These are phyloP conservation scores for Clarireedia homoeocarpa DNA, from an alignment of 2,329 filamentous ascomycete species.

Conservation along the genomic window DNA sequence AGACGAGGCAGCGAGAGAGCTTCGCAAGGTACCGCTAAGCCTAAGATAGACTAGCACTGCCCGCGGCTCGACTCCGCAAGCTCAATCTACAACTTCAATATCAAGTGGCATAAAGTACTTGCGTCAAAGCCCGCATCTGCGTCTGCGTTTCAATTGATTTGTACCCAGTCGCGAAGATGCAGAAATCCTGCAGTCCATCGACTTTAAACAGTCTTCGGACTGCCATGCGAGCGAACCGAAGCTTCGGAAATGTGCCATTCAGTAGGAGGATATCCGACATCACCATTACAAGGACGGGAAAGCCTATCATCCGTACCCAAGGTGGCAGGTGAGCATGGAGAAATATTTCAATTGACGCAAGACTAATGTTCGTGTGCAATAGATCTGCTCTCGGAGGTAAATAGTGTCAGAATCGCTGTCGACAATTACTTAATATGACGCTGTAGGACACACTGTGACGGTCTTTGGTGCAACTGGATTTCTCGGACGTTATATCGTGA, in stretches of 20 bases:
- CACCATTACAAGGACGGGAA: constrained; percentile 89
- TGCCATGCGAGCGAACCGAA: constrained; percentile 43
- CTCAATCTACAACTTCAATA: constrained; percentile 11
- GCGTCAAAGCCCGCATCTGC: constrained; percentile 2
- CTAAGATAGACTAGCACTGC: constrained; percentile 1
- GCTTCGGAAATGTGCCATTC: constrained; percentile 35
- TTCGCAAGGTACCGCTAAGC: constrained; percentile 8
- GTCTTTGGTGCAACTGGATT: constrained; percentile 97
- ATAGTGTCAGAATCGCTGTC: constrained; percentile 11
- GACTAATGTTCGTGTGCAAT: constrained; percentile 24
- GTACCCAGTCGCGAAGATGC: constrained; percentile 28
- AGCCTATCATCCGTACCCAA: constrained; percentile 81
- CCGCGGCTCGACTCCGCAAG: constrained; percentile 8
- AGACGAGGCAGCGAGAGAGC: constrained; percentile 10
- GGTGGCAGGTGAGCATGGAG: constrained; percentile 71
- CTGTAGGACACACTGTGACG: constrained; percentile 81
- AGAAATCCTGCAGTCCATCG: constrained; percentile 32
- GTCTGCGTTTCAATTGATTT: constrained; percentile 17
- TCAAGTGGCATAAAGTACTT: constrained; percentile 11
- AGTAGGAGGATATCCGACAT: constrained; percentile 67
- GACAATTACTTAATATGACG: constrained; percentile 16
- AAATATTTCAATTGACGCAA: not conserved
- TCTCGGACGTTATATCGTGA: constrained; percentile 94
- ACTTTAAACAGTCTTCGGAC: constrained; percentile 51
- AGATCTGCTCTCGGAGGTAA: constrained; percentile 84